These are phyloP conservation scores for Salix arbutifolia DNA, from an alignment of 345 rosid genomes.

Conservation along the genomic window DNA sequence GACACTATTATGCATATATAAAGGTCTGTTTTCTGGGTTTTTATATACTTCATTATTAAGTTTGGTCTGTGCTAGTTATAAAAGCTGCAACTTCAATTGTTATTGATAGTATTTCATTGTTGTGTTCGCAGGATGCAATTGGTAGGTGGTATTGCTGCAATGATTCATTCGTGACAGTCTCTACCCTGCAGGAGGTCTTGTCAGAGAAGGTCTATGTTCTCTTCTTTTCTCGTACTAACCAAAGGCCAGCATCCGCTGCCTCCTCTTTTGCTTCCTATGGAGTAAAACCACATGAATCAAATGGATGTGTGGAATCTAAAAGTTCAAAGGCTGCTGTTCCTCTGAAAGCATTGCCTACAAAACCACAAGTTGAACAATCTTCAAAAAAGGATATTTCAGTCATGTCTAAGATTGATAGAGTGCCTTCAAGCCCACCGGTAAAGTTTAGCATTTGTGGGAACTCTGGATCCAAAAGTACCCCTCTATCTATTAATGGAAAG, in stretches of 20 bases:
- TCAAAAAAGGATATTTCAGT: slow-evolving; percentile 32
- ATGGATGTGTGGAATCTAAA: slow-evolving; percentile 51
- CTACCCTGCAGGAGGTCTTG: slow-evolving; percentile 79
- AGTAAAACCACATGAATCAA: slow-evolving; percentile 43
- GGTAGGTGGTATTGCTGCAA: slow-evolving; percentile 95
- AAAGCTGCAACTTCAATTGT: slow-evolving; percentile 8
- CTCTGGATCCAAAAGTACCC: slow-evolving; percentile 43
- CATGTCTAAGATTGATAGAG: slow-evolving; percentile 51
- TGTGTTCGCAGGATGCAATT: slow-evolving; percentile 60
- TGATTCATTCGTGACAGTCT: slow-evolving; percentile 66
- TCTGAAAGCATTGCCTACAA: slow-evolving; percentile 31
- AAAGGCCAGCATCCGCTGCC: slow-evolving; percentile 46
- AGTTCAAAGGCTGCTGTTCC: slow-evolving; percentile 32
- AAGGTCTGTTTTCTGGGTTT: slow-evolving; percentile 44
- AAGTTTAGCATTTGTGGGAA: slow-evolving; percentile 60
- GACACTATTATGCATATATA: slow-evolving; percentile 94
- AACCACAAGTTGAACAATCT: slow-evolving; percentile 37
- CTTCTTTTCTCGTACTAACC: slow-evolving; percentile 75
- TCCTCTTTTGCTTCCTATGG: slow-evolving; percentile 44
- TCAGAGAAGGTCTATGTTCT: slow-evolving; percentile 93
- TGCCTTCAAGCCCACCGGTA: slow-evolving; percentile 41
- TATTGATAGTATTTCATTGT: slow-evolving; percentile 19
- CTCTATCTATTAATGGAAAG: slow-evolving; percentile 44
- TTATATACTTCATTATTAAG: slow-evolving; percentile 3
- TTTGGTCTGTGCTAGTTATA: neutral